Evolutionary conservation across 225 moss, liverwort and hornwort species (phyloP), one percentile per base, ranked within the genome.

Genomic region (Bryoerythrophyllum caledonicum): DNA sequence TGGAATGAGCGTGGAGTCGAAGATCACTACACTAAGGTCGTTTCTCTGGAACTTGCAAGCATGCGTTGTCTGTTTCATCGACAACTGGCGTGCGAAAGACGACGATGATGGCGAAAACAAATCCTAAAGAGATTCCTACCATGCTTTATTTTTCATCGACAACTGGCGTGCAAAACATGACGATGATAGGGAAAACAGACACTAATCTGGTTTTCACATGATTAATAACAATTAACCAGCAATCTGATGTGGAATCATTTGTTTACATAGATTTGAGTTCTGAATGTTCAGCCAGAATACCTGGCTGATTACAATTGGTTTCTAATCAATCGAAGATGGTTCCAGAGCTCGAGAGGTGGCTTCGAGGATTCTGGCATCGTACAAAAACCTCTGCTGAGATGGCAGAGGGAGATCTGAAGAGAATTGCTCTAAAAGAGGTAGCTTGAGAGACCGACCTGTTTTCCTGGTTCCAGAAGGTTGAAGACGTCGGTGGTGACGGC

Each of bases 401-500:
- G 70, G 82, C 79, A 79, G 79, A 76, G 65, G 30, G 54, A 63
- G 51, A 75, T 24, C 10, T 10, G 7, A 73, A 64, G 38, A 4
- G 19, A 7, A 52, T 41, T 58, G 41, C 56, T 35, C 69, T 73
- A 85, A 8, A 77, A 51, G 68, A 82, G 80, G 82, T 65, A 78
- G 56, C 78, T 69, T 51, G 67, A 64, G 32, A 78, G 40, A 26
- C 80, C 30, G 6, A 49, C 21, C 24, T 49, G 12, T 2, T 28
- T 53, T 66, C 60, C 80, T 60, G 85, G 80, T 59, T 82, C 78
- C 32, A 91, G 23, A 4, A 92, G 81, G 60, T 91, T 93, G 68
- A 90, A 77, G 46, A 93, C 14, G 58, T 96, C 76, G 16, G 89
- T 91, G 35, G 87, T 75, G 63, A 93, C 80, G 10, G 92, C 91